Conservation (phyloP, 257 asterid genomes). For the Mentha longifolia region DNA sequence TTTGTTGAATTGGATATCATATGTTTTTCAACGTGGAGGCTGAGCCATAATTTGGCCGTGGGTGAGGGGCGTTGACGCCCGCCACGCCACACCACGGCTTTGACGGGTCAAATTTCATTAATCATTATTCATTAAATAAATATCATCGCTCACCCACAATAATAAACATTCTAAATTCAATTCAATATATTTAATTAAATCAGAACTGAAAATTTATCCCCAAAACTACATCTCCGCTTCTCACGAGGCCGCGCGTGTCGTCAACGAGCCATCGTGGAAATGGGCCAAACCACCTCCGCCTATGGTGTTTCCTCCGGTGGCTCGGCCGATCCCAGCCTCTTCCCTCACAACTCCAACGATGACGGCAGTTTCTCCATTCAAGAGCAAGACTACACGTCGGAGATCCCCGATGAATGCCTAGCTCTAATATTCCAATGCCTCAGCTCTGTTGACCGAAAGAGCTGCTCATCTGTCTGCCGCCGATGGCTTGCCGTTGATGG, state of each 20-base stretch:
- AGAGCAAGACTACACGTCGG: slow-evolving; percentile 49
- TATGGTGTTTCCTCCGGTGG: too few relatives aligned
- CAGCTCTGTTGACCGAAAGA: slow-evolving; percentile 72
- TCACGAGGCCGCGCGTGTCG: too few relatives aligned
- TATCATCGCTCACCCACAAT: not conserved
- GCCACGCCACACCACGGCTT: too few relatives aligned
- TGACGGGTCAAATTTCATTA: slow-evolving; percentile 26
- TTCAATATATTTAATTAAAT: too few relatives aligned
- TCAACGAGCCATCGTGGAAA: slow-evolving; percentile 22
- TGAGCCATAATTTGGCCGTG: too few relatives aligned
- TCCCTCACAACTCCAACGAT: slow-evolving; percentile 8
- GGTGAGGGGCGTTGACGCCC: too few relatives aligned
- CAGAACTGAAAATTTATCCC: too few relatives aligned
- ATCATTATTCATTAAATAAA: not conserved
- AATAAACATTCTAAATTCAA: too few relatives aligned
- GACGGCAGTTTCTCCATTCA: slow-evolving; percentile 26
- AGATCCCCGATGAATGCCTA: slow-evolving; percentile 81
- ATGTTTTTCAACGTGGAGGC: too few relatives aligned
- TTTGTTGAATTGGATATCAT: too few relatives aligned
- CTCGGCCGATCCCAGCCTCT: slow-evolving; percentile 9
- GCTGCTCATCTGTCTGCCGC: slow-evolving; percentile 67
- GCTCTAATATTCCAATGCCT: slow-evolving; percentile 69
- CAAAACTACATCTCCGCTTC: too few relatives aligned
- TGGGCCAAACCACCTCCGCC: slow-evolving; percentile 36
- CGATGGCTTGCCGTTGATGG: slow-evolving; percentile 83